Evolutionary conservation across 1,284 basidiomycete genomes (phyloP).

Genomic region (Neonothopanus nambi): DNA sequence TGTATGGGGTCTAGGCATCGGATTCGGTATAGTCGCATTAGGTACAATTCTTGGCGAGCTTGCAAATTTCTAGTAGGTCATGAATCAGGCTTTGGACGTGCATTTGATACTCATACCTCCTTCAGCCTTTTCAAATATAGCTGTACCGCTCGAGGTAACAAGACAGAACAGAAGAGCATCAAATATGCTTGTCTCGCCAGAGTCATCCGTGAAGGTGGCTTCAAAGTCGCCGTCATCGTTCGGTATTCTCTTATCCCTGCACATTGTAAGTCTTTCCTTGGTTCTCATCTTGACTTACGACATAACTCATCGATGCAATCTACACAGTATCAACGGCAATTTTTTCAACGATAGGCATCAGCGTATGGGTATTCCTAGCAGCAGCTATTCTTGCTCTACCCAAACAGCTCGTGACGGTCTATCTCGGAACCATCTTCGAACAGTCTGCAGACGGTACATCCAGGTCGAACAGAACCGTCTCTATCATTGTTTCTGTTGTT

Average conservation of each 20-base stretch:
- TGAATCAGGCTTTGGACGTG: background rate
- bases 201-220: slow-evolving; percentile 67
- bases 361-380: slow-evolving; percentile 53
- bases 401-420: slow-evolving; percentile 60
- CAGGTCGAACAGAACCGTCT: slow-evolving; percentile 13
- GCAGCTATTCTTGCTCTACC: slow-evolving; percentile 64
- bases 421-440: slow-evolving; percentile 40
- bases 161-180: slow-evolving; percentile 58
- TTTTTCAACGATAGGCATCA: slow-evolving; percentile 67
- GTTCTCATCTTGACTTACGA: background rate
- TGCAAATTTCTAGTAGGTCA: slow-evolving; percentile 49
- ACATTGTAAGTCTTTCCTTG: slow-evolving; percentile 39
- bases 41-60: slow-evolving; percentile 51
- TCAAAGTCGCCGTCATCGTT: slow-evolving; percentile 58
- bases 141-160: slow-evolving; percentile 47
- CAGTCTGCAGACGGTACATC: slow-evolving; percentile 32
- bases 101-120: slow-evolving; percentile 22
- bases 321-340: slow-evolving; percentile 55
- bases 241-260: slow-evolving; percentile 64
- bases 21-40: slow-evolving; percentile 24
- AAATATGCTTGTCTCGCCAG: slow-evolving; percentile 47
- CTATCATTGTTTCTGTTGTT: background rate
- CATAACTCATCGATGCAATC: background rate
- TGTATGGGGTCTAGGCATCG: slow-evolving; percentile 8
- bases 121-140: slow-evolving; percentile 44